These are phyloP conservation scores for Ogataea pignaliae DNA, from an alignment of 805 yeast species.

Conservation along the genomic window DNA sequence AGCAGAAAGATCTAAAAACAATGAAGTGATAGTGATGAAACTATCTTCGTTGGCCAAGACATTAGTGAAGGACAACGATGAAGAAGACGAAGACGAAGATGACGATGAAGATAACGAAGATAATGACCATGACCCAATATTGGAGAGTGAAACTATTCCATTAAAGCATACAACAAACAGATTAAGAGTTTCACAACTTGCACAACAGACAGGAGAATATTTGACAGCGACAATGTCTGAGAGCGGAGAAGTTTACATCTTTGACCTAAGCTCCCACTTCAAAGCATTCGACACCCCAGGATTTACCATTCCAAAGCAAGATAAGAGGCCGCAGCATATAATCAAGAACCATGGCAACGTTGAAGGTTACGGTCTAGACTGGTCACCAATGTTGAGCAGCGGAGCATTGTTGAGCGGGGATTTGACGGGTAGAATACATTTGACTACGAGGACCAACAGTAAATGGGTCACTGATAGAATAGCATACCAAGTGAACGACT, in stretches of 20 bases:
- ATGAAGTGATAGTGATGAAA: constrained; percentile 81
- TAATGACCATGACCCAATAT: constrained; percentile 70
- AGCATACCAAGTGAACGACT: constrained; percentile 64
- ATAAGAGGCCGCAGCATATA: constrained; percentile 79
- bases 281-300: constrained; percentile 90
- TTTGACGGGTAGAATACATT: constrained; percentile 73
- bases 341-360: constrained; percentile 82
- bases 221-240: constrained; percentile 87
- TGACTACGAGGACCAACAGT: constrained; percentile 71
- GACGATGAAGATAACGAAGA: constrained; percentile 72
- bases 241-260: constrained; percentile 82
- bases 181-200: constrained; percentile 76
- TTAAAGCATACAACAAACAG: constrained; percentile 84
- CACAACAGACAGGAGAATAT: constrained; percentile 69
- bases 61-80: constrained; percentile 75
- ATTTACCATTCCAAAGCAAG: constrained; percentile 66
- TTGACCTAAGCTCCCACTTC: constrained; percentile 74
- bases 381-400: constrained; percentile 82
- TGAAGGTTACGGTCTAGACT: constrained; percentile 97
- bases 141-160: constrained; percentile 80
- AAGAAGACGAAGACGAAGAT: constrained; percentile 61
- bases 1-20: constrained; percentile 81
- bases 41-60: constrained; percentile 81
- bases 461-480: constrained; percentile 84
- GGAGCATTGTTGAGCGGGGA: constrained; percentile 91